Evolutionary conservation across 2,329 filamentous ascomycete species (phyloP).

Genomic region (Alternaria triticina): DNA sequence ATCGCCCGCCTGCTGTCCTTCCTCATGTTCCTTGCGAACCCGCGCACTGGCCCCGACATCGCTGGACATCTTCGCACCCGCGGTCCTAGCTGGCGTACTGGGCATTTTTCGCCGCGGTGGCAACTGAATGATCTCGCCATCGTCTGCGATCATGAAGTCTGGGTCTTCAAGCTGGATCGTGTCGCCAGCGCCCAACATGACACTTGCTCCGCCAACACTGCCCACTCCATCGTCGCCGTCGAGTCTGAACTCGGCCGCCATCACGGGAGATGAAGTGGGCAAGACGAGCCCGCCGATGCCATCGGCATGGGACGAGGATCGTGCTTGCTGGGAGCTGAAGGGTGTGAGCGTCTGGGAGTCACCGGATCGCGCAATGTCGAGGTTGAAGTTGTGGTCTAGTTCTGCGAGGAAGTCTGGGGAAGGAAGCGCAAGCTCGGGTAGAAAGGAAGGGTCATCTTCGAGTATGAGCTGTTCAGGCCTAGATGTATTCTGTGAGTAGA

Average conservation of each 20-base stretch:
- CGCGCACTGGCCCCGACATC: conserved; percentile 48
- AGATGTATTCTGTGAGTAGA: conserved; percentile 7
- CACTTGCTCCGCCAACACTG: conserved; percentile 34
- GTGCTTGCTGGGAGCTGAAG: conserved; percentile 35
- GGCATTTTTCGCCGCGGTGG: conserved; percentile 11
- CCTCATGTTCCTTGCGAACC: conserved; percentile 53
- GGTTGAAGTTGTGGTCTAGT: conserved; percentile 48
- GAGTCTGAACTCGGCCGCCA: conserved; percentile 48
- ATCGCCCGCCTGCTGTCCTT: conserved; percentile 40
- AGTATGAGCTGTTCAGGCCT: conserved; percentile 80
- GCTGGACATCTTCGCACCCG: conserved; percentile 23
- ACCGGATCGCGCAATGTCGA: conserved; percentile 42
- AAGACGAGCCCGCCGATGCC: conserved; percentile 51
- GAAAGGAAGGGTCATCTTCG: conserved; percentile 81
- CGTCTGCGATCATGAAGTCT: conserved; percentile 66
- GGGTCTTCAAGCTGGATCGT: conserved; percentile 54
- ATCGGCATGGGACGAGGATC: conserved; percentile 25
- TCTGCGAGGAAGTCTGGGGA: conserved; percentile 61
- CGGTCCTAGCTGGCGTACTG: conserved; percentile 19
- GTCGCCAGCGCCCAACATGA: conserved; percentile 49
- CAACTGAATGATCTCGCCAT: conserved; percentile 65
- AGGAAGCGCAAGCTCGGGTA: conserved; percentile 69
- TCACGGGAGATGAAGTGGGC: conserved; percentile 55
- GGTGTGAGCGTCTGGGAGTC: conserved; percentile 49
- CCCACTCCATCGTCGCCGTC: conserved; percentile 52